phyloP scores from a whole-genome alignment of 306 rosid species.

The Lathyrus sativus region DNA sequence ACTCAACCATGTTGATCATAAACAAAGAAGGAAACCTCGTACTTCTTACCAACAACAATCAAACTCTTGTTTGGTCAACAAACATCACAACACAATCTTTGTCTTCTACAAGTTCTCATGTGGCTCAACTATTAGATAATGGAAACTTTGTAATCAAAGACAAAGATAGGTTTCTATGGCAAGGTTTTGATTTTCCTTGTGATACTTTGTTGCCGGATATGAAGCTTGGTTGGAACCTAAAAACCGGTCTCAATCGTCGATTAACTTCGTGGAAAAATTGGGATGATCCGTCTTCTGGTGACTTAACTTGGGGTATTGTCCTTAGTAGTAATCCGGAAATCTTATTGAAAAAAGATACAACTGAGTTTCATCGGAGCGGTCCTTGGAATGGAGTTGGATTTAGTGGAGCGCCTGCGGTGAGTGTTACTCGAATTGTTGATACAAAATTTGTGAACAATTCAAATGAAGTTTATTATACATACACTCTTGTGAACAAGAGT shows the following conservation, averaged over 20 bases:
- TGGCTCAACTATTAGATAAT: constrained; percentile 42
- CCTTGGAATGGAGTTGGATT: constrained; percentile 52
- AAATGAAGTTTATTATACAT: constrained; percentile 18
- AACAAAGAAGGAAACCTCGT: constrained; percentile 13
- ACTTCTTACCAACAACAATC: constrained; percentile 4
- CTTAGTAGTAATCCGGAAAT: constrained; percentile 42
- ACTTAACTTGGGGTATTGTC: constrained; percentile 20
- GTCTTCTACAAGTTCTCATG: not conserved
- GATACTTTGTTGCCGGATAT: constrained; percentile 51
- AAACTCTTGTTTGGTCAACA: constrained; percentile 32
- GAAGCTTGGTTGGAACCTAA: constrained; percentile 52
- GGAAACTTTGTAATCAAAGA: constrained; percentile 56
- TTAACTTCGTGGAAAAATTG: constrained; percentile 52
- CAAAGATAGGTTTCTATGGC: constrained; percentile 46
- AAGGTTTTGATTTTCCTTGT: constrained; percentile 62
- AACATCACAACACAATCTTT: constrained; percentile 22
- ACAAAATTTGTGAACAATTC: not conserved
- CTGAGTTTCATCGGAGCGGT: constrained; percentile 36
- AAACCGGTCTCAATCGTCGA: constrained; percentile 35
- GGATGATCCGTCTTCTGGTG: constrained; percentile 57
- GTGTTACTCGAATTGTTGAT: not conserved
- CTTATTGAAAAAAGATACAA: constrained; percentile 29
- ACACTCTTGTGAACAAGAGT: constrained; percentile 1
- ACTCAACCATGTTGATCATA: constrained; percentile 10
- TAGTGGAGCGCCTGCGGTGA: constrained; percentile 25